phyloP scores from a whole-genome alignment of 2,329 filamentous ascomycete species.

The Sclerotinia glacialis region DNA sequence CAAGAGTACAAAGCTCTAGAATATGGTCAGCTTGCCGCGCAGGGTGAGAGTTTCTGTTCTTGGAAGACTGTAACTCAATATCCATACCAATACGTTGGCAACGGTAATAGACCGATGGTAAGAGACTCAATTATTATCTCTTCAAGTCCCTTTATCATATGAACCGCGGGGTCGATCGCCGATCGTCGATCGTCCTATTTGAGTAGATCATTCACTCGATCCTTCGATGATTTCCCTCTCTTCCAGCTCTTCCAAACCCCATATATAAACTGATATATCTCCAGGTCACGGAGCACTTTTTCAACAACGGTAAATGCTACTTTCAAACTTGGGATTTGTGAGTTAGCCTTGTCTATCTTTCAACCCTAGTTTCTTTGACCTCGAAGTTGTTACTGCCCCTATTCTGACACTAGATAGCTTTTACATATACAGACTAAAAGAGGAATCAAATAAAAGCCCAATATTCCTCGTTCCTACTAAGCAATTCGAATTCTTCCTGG shows the following conservation, averaged over 20 bases:
- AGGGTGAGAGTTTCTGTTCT: slow-evolving; percentile 45
- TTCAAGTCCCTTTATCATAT: background rate
- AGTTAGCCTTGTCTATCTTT: slow-evolving; percentile 38
- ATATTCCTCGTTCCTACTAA: slow-evolving; percentile 64
- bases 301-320: slow-evolving; percentile 56
- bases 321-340: slow-evolving; percentile 73
- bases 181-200: background rate
- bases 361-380: slow-evolving; percentile 5
- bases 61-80: slow-evolving; percentile 57
- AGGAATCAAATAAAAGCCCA: slow-evolving; percentile 48
- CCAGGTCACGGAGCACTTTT: slow-evolving; percentile 38
- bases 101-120: slow-evolving; percentile 43
- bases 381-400: background rate
- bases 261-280: slow-evolving; percentile 23
- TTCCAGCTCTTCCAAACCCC: background rate
- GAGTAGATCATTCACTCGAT: slow-evolving; percentile 15
- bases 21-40: slow-evolving; percentile 32
- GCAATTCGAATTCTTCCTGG: slow-evolving; percentile 64
- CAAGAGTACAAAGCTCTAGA: slow-evolving; percentile 28
- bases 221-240: background rate
- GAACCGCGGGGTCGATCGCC: background rate
- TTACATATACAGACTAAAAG: slow-evolving; percentile 58
- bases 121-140: slow-evolving; percentile 2
- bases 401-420: slow-evolving; percentile 49
- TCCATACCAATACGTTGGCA: slow-evolving; percentile 57